Evolutionary conservation across 2,329 filamentous ascomycete genomes (phyloP).

Genomic region (Aureobasidium zeae): DNA sequence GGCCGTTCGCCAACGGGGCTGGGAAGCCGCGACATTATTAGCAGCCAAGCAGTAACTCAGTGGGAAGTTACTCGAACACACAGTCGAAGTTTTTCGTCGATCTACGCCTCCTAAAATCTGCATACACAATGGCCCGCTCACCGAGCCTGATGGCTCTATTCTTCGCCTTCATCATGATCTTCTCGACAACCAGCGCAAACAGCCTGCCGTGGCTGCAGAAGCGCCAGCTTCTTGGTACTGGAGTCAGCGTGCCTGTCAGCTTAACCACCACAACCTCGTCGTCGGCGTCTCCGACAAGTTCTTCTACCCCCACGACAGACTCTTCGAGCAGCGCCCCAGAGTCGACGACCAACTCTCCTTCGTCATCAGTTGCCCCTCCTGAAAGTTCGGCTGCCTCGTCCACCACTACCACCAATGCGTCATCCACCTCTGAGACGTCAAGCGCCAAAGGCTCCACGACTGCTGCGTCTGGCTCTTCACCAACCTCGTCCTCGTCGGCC

Average conservation of each 20-base stretch:
- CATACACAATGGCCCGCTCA: slow-evolving; percentile 12
- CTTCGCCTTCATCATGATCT: slow-evolving; percentile 24
- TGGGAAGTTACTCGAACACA: slow-evolving; percentile 3
- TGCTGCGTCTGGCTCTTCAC: slow-evolving; percentile 17
- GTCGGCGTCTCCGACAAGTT: slow-evolving; percentile 9
- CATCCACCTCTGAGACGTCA: slow-evolving; percentile 8
- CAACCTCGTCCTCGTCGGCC: slow-evolving; percentile 17
- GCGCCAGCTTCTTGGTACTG: slow-evolving; percentile 26
- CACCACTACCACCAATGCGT: neutral
- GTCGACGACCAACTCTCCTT: no score
- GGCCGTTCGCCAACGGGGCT: slow-evolving; percentile 9
- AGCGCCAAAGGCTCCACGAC: slow-evolving; percentile 11
- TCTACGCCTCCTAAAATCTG: slow-evolving; percentile 4
- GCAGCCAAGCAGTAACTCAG: slow-evolving; percentile 6
- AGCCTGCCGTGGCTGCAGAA: slow-evolving; percentile 27
- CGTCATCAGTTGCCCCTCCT: neutral
- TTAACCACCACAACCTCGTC: slow-evolving; percentile 16
- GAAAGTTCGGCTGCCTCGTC: neutral
- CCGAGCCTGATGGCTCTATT: slow-evolving; percentile 20
- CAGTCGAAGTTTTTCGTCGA: no score
- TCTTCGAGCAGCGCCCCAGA: no score
- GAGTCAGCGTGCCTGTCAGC: no score
- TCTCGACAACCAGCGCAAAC: slow-evolving; percentile 25
- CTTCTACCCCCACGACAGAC: no score
- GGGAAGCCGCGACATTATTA: slow-evolving; percentile 6